These are phyloP conservation scores for Encephalitozoon hellem DNA, from an alignment of 371 early-diverging fungal species.

Conservation along the genomic window DNA sequence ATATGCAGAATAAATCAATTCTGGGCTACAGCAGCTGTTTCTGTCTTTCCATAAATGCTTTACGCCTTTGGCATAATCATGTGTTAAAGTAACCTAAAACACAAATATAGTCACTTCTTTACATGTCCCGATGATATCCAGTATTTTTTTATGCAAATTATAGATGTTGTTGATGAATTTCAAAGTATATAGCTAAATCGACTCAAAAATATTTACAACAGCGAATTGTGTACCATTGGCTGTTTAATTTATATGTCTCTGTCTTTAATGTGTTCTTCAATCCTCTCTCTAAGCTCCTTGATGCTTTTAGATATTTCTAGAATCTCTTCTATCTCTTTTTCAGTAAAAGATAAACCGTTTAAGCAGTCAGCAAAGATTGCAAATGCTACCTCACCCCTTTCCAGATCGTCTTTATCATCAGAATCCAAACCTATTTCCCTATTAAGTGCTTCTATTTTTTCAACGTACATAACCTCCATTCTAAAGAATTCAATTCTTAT, in stretches of 20 bases:
- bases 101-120: too few species aligned
- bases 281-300: not conserved
- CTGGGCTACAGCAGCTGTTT: too few species aligned
- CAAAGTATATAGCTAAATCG: too few species aligned
- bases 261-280: not conserved
- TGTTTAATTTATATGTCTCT: not conserved
- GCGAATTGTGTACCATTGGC: too few species aligned
- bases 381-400: slow-evolving; percentile 15
- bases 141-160: too few species aligned
- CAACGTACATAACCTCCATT: slow-evolving; percentile 30
- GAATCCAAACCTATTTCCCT: slow-evolving; percentile 16
- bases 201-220: too few species aligned
- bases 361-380: not conserved
- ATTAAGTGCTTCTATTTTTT: not conserved
- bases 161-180: too few species aligned
- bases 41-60: too few species aligned
- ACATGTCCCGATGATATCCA: too few species aligned
- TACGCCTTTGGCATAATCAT: too few species aligned
- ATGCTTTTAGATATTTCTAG: not conserved
- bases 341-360: not conserved
- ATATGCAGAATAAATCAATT: too few species aligned
- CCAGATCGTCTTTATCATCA: slow-evolving; percentile 13
- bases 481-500: slow-evolving; percentile 49
- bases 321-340: not conserved
- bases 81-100: too few species aligned